Evolutionary conservation across 768 basidiomycete genomes (phyloP).

Genomic region (Lactarius trivialis): DNA sequence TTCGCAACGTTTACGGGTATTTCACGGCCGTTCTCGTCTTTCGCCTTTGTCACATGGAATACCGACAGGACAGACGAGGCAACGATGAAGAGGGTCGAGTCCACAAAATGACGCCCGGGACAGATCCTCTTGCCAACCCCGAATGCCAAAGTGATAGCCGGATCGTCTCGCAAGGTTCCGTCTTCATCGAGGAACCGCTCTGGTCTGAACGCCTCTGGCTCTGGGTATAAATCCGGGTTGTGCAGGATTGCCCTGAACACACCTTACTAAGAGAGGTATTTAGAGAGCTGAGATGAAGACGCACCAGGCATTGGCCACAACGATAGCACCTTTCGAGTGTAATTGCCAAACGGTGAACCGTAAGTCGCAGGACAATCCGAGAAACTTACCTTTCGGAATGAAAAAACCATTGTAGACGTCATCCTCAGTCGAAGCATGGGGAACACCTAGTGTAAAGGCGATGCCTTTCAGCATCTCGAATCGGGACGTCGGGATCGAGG

Average conservation of each 20-base stretch:
- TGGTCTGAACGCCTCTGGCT: conserved; percentile 19
- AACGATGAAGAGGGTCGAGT: conserved; percentile 22
- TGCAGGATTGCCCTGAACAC: conserved; percentile 15
- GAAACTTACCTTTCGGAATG: conserved; percentile 11
- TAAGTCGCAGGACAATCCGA: too few relatives aligned
- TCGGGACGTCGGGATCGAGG: not conserved
- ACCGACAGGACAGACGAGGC: conserved; percentile 10
- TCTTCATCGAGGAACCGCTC: conserved; percentile 21
- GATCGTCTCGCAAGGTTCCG: conserved; percentile 12
- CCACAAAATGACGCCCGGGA: conserved; percentile 24
- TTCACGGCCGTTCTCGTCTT: conserved; percentile 12
- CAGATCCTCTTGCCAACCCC: conserved; percentile 20
- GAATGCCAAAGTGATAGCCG: not conserved
- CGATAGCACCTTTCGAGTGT: not conserved
- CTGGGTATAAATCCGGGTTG: conserved; percentile 12
- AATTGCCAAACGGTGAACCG: not conserved
- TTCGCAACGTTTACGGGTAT: conserved; percentile 2
- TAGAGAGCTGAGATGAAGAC: not conserved
- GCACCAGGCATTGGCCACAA: conserved; percentile 12
- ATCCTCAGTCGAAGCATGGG: conserved; percentile 2
- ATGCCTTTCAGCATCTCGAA: not conserved
- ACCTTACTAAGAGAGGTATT: not conserved
- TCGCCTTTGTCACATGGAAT: conserved; percentile 17
- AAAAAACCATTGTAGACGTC: conserved; percentile 10
- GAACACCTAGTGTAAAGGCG: not conserved